Evolutionary conservation across 441 rosid species (phyloP), one percentile per base, ranked within the genome.

Genomic region (Rhodomyrtus psidioides): DNA sequence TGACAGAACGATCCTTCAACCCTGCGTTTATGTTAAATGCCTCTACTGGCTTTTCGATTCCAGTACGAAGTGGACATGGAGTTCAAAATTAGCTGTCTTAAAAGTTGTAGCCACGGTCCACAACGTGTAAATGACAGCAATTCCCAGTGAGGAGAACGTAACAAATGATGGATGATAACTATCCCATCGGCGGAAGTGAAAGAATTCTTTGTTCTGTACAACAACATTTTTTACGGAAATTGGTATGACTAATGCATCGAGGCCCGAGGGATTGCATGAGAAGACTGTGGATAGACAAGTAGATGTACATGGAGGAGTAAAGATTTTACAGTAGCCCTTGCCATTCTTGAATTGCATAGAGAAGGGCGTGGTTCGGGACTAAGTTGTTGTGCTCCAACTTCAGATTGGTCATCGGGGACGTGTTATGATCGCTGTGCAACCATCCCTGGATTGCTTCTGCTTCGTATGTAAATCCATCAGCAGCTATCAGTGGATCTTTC

Each of bases 371-470:
- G 86, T 97, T 97, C 23, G 96, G 98, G 86, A 96, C 90, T 49
- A 97, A 92, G 82, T 90, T 86, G 88, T 94, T 93, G 91, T 95
- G 93, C 85, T 91, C 93, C 58, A 97, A 94, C 91, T 90, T 90
- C 23, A 96, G 93, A 91, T 97, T 97, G 57, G 99, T 97, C 99
- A 97, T 96, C 0, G 98, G 99, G 10, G 99, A 97, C 17, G 95
- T 96, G 88, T 93, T 86, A 83, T 94, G 98, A 19, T 94, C 98
- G 19, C 93, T 93, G 12, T 93, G 86, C 88, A 97, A 89, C 99
- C 99, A 97, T 86, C 96, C 99, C 86, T 88, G 90, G 9, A 97
- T 96, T 1, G 98, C 98, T 60, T 96, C 98, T 13, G 92, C 98
- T 88, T 97, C 98, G 44, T 96, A 97, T 3, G 99, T 97, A 86